phyloP scores from a whole-genome alignment of 2,329 filamentous ascomycete species.

The Gremmenia infestans region DNA sequence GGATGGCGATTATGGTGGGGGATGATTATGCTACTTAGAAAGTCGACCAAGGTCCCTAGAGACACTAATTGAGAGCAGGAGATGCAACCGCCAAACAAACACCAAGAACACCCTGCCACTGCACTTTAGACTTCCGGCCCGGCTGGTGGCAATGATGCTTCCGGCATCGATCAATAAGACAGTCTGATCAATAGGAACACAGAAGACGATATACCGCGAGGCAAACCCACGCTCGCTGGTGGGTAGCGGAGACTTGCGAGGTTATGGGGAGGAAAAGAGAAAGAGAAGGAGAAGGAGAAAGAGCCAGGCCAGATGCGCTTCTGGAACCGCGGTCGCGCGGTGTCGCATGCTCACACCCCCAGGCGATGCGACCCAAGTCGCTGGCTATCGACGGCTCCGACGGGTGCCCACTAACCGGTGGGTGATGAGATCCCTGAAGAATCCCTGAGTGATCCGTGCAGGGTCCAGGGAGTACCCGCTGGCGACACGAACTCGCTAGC shows the following conservation, averaged over 20 bases:
- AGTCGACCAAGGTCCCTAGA: not conserved
- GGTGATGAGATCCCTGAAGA: not conserved
- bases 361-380: slow-evolving; percentile 41
- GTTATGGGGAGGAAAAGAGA: not conserved
- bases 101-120: not conserved
- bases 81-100: not conserved
- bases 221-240: too few relatives aligned
- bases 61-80: not conserved
- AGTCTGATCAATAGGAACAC: not conserved
- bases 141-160: not conserved
- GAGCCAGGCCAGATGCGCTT: not conserved
- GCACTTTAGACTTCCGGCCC: not conserved
- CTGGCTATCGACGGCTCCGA: slow-evolving; percentile 30
- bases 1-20: not conserved
- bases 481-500: slow-evolving; percentile 2
- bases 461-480: slow-evolving; percentile 12
- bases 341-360: not conserved
- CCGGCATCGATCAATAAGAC: too few relatives aligned
- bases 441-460: slow-evolving; percentile 2
- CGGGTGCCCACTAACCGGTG: slow-evolving; percentile 32
- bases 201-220: not conserved
- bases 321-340: not conserved
- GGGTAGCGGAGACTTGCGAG: not conserved
- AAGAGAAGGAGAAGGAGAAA: not conserved
- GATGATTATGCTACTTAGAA: not conserved